These are phyloP conservation scores for Aspergillus latus DNA, from an alignment of 2,329 filamentous ascomycete species.

Conservation along the genomic window DNA sequence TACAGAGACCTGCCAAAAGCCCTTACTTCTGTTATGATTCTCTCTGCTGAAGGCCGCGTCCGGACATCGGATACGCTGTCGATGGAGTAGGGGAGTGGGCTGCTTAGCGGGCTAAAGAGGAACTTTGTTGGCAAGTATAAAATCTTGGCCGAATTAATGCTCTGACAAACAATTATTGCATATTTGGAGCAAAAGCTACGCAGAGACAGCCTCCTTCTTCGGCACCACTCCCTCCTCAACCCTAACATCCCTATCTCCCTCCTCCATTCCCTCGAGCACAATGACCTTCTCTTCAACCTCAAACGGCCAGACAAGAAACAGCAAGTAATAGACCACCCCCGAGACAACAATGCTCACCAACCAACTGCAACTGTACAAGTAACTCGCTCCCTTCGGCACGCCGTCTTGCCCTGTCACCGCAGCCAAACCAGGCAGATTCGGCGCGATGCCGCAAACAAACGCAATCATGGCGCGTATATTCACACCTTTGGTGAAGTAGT, in stretches of 20 bases:
- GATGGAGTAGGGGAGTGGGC: too few relatives aligned
- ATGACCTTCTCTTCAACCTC: slow-evolving; percentile 10
- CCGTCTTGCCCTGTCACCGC: slow-evolving; percentile 10
- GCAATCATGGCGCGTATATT: slow-evolving; percentile 11
- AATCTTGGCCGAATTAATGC: too few relatives aligned
- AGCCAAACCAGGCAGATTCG: slow-evolving; percentile 14
- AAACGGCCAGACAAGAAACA: slow-evolving; percentile 12
- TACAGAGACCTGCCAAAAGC: too few relatives aligned
- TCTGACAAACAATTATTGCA: not conserved
- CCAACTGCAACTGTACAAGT: slow-evolving; percentile 17
- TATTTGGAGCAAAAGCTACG: not conserved
- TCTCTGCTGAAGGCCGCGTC: too few relatives aligned
- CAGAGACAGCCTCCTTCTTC: not conserved
- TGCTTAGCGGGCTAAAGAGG: too few relatives aligned
- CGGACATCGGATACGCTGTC: too few relatives aligned
- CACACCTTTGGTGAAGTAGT: slow-evolving; percentile 12
- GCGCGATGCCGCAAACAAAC: slow-evolving; percentile 13
- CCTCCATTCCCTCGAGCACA: slow-evolving; percentile 11
- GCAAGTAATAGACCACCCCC: slow-evolving; percentile 4
- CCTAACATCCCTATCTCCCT: slow-evolving; percentile 1
- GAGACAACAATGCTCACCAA: slow-evolving; percentile 11
- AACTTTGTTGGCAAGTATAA: too few relatives aligned
- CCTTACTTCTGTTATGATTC: too few relatives aligned
- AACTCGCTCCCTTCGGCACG: slow-evolving; percentile 10
- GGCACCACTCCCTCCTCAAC: not conserved